These are phyloP conservation scores for Saccharomycopsis amapae DNA, from an alignment of 805 yeast genomes.

Conservation along the genomic window DNA sequence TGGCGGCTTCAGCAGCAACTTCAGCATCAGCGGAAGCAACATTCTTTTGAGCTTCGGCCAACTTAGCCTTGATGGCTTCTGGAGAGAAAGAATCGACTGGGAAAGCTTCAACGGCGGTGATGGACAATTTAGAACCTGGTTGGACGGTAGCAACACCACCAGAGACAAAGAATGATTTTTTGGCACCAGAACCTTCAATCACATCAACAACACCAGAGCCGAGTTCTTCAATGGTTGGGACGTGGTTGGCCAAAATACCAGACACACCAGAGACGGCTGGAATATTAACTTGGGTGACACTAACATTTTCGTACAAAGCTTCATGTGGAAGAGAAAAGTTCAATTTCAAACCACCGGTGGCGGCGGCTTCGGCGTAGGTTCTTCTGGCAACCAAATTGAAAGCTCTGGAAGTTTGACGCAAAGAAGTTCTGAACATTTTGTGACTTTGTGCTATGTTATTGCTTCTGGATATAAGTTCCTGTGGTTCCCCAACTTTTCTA, in stretches of 20 bases:
- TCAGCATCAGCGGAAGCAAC: conserved; percentile 76
- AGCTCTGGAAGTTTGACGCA: conserved; percentile 50
- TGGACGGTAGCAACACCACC: conserved; percentile 97
- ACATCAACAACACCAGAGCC: conserved; percentile 93
- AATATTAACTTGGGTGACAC: conserved; percentile 73
- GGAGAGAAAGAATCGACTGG: conserved; percentile 81
- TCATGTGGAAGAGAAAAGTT: conserved; percentile 89
- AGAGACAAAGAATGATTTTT: conserved; percentile 78
- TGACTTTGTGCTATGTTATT: no score
- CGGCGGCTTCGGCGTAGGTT: conserved; percentile 81
- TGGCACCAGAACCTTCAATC: conserved; percentile 66
- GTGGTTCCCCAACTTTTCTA: no score
- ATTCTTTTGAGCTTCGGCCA: conserved; percentile 93
- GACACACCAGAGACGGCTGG: conserved; percentile 94
- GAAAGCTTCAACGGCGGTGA: conserved; percentile 93
- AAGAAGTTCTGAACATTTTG: conserved; percentile 57
- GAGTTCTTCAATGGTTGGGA: conserved; percentile 94
- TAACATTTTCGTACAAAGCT: conserved; percentile 45
- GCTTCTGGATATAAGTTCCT: no score
- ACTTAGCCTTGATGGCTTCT: conserved; percentile 68
- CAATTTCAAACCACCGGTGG: conserved; percentile 70
- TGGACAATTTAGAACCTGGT: conserved; percentile 85
- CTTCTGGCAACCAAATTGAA: conserved; percentile 57
- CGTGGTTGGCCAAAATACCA: conserved; percentile 97
- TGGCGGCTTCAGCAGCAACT: conserved; percentile 89